A percentile compares a stretch with the other conserved stretches of the same genome.
These are phyloP conservation scores for Rhodotorula graminis DNA, from an alignment of 768 basidiomycete species.

Conservation along the genomic window DNA sequence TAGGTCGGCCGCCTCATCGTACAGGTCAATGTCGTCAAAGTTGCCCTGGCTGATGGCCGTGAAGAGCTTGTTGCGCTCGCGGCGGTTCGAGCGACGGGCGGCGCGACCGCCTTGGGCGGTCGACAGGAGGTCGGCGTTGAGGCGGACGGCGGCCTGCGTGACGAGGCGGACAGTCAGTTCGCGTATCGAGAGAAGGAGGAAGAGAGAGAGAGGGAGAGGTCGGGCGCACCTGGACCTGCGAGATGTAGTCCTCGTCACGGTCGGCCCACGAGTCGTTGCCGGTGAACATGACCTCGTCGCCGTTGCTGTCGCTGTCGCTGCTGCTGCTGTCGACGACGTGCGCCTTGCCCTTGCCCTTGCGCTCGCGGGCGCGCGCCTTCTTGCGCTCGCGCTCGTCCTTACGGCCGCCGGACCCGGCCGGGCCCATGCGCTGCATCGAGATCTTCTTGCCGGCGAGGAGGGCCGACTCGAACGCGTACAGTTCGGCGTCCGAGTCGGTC, in stretches of 20 bases:
- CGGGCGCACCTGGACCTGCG: conserved; percentile 21
- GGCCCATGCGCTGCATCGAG: conserved; percentile 20
- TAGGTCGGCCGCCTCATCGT: conserved; percentile 31
- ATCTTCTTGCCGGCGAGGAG: conserved; percentile 28
- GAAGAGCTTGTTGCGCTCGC: conserved; percentile 38
- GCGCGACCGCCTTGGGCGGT: conserved; percentile 12
- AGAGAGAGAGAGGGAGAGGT: accelerated
- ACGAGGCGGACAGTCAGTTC: background rate
- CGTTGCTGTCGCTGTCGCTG: conserved; percentile 6
- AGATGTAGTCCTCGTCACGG: conserved; percentile 33
- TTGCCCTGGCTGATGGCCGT: conserved; percentile 30
- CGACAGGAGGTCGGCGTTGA: conserved; percentile 27
- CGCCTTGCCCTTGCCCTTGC: conserved; percentile 38
- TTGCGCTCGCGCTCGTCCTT: conserved; percentile 19
- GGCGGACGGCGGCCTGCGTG: conserved; percentile 12
- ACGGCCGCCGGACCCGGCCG: conserved; percentile 1
- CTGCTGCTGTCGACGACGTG: conserved; percentile 8
- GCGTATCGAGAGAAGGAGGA: background rate
- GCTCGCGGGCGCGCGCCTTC: conserved; percentile 17
- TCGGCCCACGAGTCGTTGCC: conserved; percentile 34
- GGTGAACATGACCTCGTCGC: conserved; percentile 13
- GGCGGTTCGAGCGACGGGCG: conserved; percentile 24
- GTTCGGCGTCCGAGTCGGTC: conserved; percentile 22
- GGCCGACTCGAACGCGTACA: conserved; percentile 22
- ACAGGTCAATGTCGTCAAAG: conserved; percentile 30